phyloP scores from a whole-genome alignment of 139 green algal genomes.

The Desmodesmus armatus region DNA sequence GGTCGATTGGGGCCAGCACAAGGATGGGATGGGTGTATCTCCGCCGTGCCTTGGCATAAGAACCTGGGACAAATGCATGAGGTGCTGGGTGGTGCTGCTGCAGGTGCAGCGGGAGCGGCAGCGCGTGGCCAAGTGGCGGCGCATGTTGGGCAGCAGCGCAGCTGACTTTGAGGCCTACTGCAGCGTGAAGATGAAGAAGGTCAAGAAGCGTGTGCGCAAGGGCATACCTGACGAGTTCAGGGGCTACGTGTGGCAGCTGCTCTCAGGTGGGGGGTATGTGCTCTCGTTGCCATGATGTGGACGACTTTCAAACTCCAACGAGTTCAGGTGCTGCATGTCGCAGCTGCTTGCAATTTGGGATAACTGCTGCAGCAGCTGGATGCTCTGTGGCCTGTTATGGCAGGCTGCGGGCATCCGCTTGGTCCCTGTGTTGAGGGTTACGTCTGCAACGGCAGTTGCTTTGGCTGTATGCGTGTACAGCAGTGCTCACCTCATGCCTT shows the following conservation, averaged over 20 bases:
- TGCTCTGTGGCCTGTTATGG: too few relatives aligned
- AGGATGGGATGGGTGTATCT: too few relatives aligned
- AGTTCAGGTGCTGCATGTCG: too few relatives aligned
- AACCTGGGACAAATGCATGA: neutral
- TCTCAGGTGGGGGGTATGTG: conserved; percentile 62
- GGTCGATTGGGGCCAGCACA: too few relatives aligned
- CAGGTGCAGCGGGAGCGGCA: conserved; percentile 41
- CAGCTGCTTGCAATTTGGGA: too few relatives aligned
- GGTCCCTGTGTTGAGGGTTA: too few relatives aligned
- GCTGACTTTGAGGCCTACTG: conserved; percentile 56
- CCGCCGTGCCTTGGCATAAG: neutral
- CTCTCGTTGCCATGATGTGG: neutral
- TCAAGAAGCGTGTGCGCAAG: conserved; percentile 75
- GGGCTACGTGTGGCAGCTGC: conserved; percentile 71
- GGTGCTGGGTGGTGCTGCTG: too few relatives aligned
- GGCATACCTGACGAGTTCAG: conserved; percentile 74
- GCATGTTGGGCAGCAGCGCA: conserved; percentile 61
- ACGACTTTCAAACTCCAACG: neutral
- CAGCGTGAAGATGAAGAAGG: conserved; percentile 49
- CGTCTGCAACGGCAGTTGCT: too few relatives aligned
- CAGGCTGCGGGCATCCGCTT: too few relatives aligned
- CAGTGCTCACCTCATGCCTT: neutral
- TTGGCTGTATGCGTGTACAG: too few relatives aligned
- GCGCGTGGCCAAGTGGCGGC: conserved; percentile 63
- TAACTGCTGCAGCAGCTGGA: too few relatives aligned